These are phyloP conservation scores for Fusarium xylarioides DNA, from an alignment of 2,329 filamentous ascomycete genomes.

Conservation along the genomic window DNA sequence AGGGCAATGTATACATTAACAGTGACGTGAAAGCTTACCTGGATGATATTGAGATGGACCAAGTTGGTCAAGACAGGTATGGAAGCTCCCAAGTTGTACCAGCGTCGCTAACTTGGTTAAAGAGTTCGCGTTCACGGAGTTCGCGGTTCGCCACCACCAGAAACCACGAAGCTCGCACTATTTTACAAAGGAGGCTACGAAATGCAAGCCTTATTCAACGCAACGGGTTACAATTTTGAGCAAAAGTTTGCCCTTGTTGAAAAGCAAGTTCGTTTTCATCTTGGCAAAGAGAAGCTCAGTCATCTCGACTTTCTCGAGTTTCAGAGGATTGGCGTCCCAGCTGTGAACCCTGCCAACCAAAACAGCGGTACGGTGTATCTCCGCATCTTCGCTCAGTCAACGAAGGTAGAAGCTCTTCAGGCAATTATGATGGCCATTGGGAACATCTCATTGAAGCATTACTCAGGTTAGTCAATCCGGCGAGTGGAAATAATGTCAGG, in stretches of 20 bases:
- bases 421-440: background rate
- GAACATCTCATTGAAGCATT: background rate
- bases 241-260: background rate
- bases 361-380: background rate
- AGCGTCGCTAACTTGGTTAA: background rate
- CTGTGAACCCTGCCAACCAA: background rate
- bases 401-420: background rate
- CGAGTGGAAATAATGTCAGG: accelerated
- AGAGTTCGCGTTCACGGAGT: background rate
- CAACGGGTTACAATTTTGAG: background rate
- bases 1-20: background rate
- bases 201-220: background rate
- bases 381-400: background rate
- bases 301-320: background rate
- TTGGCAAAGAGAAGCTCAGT: background rate
- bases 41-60: background rate
- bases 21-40: background rate
- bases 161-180: background rate
- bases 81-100: accelerated
- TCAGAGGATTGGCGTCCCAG: background rate
- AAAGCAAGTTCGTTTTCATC: background rate
- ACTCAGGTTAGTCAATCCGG: background rate
- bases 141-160: background rate
- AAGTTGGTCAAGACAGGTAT: background rate
- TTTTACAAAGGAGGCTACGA: background rate